Evolutionary conservation across 768 basidiomycete genomes (phyloP).

Genomic region (Boletellus ananas): DNA sequence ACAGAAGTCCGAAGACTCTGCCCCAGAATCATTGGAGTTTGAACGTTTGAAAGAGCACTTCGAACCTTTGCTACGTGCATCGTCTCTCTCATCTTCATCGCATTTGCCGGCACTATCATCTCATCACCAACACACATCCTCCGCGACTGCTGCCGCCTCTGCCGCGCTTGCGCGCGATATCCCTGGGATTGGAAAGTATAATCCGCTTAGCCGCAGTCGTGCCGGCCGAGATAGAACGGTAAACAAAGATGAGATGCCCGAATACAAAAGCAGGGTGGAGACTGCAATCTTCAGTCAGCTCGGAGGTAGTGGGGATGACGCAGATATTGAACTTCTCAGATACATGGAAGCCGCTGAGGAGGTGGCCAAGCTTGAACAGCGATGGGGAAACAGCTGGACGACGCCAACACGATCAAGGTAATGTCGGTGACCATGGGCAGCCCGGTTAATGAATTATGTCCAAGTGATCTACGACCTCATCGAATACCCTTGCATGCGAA

Average conservation of each 20-base stretch:
- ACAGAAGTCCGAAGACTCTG: slow-evolving; percentile 85
- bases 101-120: slow-evolving; percentile 48
- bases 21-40: slow-evolving; percentile 82
- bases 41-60: slow-evolving; percentile 96
- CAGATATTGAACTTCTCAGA: slow-evolving; percentile 67
- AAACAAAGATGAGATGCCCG: slow-evolving; percentile 74
- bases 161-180: slow-evolving; percentile 87
- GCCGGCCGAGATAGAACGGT: slow-evolving; percentile 56
- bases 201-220: slow-evolving; percentile 50
- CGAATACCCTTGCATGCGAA: slow-evolving; percentile 93
- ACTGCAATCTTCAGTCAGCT: slow-evolving; percentile 50
- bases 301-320: slow-evolving; percentile 60
- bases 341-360: slow-evolving; percentile 58
- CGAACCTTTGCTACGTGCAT: slow-evolving; percentile 88
- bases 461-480: slow-evolving; percentile 78
- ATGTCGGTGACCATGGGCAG: neutral
- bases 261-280: slow-evolving; percentile 72
- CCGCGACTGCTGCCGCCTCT: slow-evolving; percentile 86
- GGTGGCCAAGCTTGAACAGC: slow-evolving; percentile 69
- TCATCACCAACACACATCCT: slow-evolving; percentile 72
- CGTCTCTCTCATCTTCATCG: slow-evolving; percentile 67
- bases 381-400: slow-evolving; percentile 81
- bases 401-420: slow-evolving; percentile 62
- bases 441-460: slow-evolving; percentile 1
- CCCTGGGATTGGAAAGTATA: slow-evolving; percentile 77